Base-by-base conservation (phyloP, 2,329 filamentous ascomycete genomes). In the Fusarium staphyleae region DNA sequence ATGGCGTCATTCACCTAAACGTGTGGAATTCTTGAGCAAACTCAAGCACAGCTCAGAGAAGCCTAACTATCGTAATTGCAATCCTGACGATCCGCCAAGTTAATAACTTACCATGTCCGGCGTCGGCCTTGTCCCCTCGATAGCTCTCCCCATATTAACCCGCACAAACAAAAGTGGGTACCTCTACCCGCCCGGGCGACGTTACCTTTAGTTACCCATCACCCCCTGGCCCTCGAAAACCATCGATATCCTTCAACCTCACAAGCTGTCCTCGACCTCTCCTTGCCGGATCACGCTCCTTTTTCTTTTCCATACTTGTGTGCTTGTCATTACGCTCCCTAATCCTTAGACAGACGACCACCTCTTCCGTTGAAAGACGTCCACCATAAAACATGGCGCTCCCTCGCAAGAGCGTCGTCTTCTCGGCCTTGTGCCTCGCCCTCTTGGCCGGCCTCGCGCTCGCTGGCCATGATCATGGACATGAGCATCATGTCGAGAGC, bases 391-490 rank as follows among this genome's bases (percentile, higher is more conserved):
- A 18, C 57, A 67, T 67, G 65, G 54, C 65, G 28, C 32, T 67
- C 49, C 50, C 54, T 33, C 53, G 62, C 14, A 65, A 60, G 63
- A 61, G 57, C 37, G 34, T 65, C 15, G 47, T 58, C 52, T 49
- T 55, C 22, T 57, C 60, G 55, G 67, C 66, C n/a, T 32, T 67
- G 36, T 68, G 67, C 49, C 58, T 73, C 46, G 53, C 65, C 5
- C 62, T 74, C 24, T 58, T 72, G 35, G 67, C 60, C 13, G 64
- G 60, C 28, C 62, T 65, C 22, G 69, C 57, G 14, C 39, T 67
- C 58, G 56, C 69, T 48, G 52, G 68, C 65, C 59, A 62, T 33
- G 45, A 49, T n/a, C 48, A 59, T 35, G 45, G 42, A 14, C 34
- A 45, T 39, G 48, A 32, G 9, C 52, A 60, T 30, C 51, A 63